A percentile compares a stretch with the other conserved stretches of the same genome.
Evolutionary conservation across 805 yeast species (phyloP).

Genomic region (Saccharomycopsis babjevae): DNA sequence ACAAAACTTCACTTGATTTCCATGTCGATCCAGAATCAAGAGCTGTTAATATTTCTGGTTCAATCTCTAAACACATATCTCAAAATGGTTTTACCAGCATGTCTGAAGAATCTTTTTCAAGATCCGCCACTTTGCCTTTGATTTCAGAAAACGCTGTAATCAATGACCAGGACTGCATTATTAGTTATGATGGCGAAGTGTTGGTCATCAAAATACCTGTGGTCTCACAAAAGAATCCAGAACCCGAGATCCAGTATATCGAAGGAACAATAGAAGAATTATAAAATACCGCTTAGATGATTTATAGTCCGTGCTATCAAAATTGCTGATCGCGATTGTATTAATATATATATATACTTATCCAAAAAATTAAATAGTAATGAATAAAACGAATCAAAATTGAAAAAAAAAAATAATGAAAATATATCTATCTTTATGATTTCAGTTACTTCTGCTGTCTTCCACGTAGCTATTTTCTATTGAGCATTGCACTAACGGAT

Average conservation of each 20-base stretch:
- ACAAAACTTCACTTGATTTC: conserved; percentile 9
- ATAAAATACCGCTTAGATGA: not conserved
- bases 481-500: not conserved
- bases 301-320: too few relatives aligned
- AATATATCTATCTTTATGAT: not conserved
- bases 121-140: conserved; percentile 1
- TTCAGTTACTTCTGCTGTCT: too few relatives aligned
- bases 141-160: not conserved
- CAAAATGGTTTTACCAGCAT: conserved; percentile 4
- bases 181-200: conserved; percentile 4
- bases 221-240: not conserved
- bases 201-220: conserved; percentile 8
- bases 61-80: not conserved
- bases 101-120: conserved; percentile 1
- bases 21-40: conserved; percentile 10
- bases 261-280: not conserved
- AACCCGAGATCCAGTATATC: not conserved
- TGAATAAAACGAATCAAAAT: not conserved
- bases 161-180: conserved; percentile 3
- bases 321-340: too few relatives aligned
- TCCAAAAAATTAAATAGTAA: not conserved
- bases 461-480: too few relatives aligned
- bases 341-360: not conserved
- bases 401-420: not conserved
- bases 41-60: conserved; percentile 4